A percentile compares a stretch with the other conserved stretches of the same genome.
Evolutionary conservation across 1,284 basidiomycete genomes (phyloP).

Genomic region (Bondarzewia mesenterica): DNA sequence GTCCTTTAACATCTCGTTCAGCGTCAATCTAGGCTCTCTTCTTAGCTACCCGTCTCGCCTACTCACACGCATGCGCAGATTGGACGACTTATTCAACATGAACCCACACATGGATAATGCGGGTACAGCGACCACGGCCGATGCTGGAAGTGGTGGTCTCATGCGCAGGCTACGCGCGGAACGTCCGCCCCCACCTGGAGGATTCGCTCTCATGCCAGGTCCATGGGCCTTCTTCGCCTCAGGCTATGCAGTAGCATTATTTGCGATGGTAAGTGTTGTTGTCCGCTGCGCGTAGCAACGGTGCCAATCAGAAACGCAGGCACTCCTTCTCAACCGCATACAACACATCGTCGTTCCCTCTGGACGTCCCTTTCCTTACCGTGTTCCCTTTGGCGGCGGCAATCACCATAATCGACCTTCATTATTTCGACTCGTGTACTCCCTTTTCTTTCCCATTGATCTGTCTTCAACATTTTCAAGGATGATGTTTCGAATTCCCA

Average conservation of each 20-base stretch:
- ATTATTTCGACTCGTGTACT: constrained; percentile 25
- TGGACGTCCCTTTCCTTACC: constrained; percentile 29
- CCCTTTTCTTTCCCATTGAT: constrained; percentile 50
- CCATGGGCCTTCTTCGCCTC: constrained; percentile 8
- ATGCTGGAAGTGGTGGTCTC: not conserved
- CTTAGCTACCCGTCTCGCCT: constrained; percentile 31
- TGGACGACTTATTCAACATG: constrained; percentile 19
- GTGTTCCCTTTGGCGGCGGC: constrained; percentile 17
- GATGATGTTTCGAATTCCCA: constrained; percentile 49
- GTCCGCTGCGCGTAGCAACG: not conserved
- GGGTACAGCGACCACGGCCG: not conserved
- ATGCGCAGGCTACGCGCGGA: constrained; percentile 2
- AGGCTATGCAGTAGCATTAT: constrained; percentile 5
- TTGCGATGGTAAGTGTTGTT: constrained; percentile 5
- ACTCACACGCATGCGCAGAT: constrained; percentile 32
- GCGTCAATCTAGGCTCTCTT: constrained; percentile 31
- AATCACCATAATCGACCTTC: constrained; percentile 16
- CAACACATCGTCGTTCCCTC: constrained; percentile 70
- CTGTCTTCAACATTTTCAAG: constrained; percentile 52
- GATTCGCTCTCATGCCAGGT: constrained; percentile 4
- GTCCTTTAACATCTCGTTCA: constrained; percentile 16
- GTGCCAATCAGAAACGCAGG: constrained; percentile 29
- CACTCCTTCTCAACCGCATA: constrained; percentile 60
- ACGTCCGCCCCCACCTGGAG: not conserved
- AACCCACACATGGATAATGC: constrained; percentile 3